phyloP scores from a whole-genome alignment of 768 basidiomycete species.

The Saitozyma sp. region DNA sequence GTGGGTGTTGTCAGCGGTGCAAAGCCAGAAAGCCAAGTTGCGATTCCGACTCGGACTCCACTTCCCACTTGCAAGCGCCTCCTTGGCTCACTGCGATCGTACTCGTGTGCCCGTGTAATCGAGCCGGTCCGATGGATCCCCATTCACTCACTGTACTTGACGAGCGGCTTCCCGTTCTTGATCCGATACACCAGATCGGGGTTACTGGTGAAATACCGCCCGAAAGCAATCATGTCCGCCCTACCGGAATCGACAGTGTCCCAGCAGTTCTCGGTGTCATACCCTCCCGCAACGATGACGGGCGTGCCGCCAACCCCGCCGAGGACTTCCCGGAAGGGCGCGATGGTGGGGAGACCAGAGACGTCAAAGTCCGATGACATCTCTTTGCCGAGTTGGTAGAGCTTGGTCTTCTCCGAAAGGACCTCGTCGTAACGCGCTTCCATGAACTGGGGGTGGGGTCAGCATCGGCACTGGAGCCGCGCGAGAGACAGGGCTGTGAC shows the following conservation, averaged over 20 bases:
- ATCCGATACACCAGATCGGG: slow-evolving; percentile 21
- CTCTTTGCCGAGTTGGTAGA: slow-evolving; percentile 11
- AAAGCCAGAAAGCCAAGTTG: too few relatives aligned
- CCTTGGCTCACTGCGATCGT: too few relatives aligned
- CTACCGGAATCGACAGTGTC: slow-evolving; percentile 9
- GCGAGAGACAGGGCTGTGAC: too few relatives aligned
- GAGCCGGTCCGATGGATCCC: too few relatives aligned
- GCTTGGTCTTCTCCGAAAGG: slow-evolving; percentile 14
- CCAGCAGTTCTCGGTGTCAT: slow-evolving; percentile 18
- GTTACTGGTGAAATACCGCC: slow-evolving; percentile 20
- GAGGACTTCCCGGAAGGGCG: slow-evolving; percentile 1
- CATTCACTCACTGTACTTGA: slow-evolving; percentile 11
- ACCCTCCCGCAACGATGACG: slow-evolving; percentile 15
- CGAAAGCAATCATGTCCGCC: slow-evolving; percentile 8
- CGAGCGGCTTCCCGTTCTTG: slow-evolving; percentile 4
- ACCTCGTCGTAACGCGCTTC: slow-evolving; percentile 17
- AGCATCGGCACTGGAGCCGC: not conserved
- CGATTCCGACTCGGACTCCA: too few relatives aligned
- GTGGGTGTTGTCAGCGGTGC: too few relatives aligned
- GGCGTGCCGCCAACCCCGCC: slow-evolving; percentile 7
- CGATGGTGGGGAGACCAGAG: slow-evolving; percentile 9
- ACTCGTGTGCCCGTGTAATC: too few relatives aligned
- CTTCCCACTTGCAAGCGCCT: too few relatives aligned
- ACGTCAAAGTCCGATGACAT: slow-evolving; percentile 12
- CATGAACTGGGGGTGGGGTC: slow-evolving; percentile 9